Evolutionary conservation across 2,329 filamentous ascomycete species (phyloP).

Genomic region (Xylariaceae sp.): DNA sequence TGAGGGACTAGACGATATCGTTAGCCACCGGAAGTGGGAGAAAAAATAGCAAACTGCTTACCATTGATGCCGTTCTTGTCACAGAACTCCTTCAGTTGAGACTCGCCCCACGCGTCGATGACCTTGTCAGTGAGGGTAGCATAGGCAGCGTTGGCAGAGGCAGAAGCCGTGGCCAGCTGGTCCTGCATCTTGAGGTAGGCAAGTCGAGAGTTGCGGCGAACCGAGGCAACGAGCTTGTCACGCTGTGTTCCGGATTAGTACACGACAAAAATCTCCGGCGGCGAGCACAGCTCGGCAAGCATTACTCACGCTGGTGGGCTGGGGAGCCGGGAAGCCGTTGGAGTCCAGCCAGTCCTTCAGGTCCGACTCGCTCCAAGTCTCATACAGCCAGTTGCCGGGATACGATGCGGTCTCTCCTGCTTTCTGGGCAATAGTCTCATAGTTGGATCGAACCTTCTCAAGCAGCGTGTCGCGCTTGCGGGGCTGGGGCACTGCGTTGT

Average conservation of each 20-base stretch:
- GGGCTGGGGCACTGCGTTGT: slow-evolving; percentile 62
- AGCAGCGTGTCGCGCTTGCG: slow-evolving; percentile 77
- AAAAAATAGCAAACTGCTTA: slow-evolving; percentile 17
- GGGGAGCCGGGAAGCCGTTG: slow-evolving; percentile 77
- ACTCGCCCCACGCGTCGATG: slow-evolving; percentile 84
- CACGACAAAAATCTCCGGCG: too few relatives aligned
- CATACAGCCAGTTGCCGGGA: slow-evolving; percentile 91
- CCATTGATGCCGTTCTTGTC: slow-evolving; percentile 76
- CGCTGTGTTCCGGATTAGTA: slow-evolving; percentile 45
- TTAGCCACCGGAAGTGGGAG: not conserved
- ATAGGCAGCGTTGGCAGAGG: slow-evolving; percentile 62
- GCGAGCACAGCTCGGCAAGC: too few relatives aligned
- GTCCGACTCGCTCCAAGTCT: slow-evolving; percentile 85
- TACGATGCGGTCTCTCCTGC: slow-evolving; percentile 72
- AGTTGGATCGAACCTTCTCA: slow-evolving; percentile 69
- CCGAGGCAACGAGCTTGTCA: slow-evolving; percentile 79
- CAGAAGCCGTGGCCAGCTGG: slow-evolving; percentile 50
- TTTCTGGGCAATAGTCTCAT: slow-evolving; percentile 69
- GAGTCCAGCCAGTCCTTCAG: slow-evolving; percentile 90
- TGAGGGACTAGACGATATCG: slow-evolving; percentile 62
- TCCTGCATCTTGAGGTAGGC: slow-evolving; percentile 63
- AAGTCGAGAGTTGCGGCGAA: slow-evolving; percentile 84
- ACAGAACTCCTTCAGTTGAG: slow-evolving; percentile 81
- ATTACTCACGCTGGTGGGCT: slow-evolving; percentile 54
- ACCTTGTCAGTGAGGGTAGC: slow-evolving; percentile 72